phyloP scores from a whole-genome alignment of 2,329 filamentous ascomycete species.

The Celoporthe dispersa region DNA sequence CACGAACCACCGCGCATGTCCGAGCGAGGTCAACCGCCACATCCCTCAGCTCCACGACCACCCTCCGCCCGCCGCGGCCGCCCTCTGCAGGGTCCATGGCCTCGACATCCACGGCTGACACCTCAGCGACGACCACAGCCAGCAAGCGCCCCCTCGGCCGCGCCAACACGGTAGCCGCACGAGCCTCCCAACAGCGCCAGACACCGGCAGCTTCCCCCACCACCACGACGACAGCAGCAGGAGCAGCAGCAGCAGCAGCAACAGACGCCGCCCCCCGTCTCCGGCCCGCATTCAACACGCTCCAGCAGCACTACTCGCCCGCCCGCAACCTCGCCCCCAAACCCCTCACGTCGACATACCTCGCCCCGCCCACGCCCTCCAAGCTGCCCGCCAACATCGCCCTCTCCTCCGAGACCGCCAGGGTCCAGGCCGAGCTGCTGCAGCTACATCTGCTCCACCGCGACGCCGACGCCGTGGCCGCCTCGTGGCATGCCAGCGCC shows the following conservation, averaged over 20 bases:
- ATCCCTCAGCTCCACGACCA: slow-evolving; percentile 43
- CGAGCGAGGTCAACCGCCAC: slow-evolving; percentile 50
- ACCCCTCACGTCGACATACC: slow-evolving; percentile 60
- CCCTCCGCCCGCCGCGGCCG: slow-evolving; percentile 43
- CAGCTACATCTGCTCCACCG: slow-evolving; percentile 69
- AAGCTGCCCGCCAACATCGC: slow-evolving; percentile 65
- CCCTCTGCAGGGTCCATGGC: slow-evolving; percentile 34
- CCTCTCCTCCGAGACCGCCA: slow-evolving; percentile 60
- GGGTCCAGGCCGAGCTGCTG: slow-evolving; percentile 66
- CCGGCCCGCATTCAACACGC: slow-evolving; percentile 63
- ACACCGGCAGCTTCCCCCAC: slow-evolving; percentile 17
- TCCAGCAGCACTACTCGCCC: slow-evolving; percentile 71
- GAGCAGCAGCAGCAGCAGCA: slow-evolving; percentile 4
- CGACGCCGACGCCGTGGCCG: slow-evolving; percentile 49
- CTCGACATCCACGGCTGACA: slow-evolving; percentile 27
- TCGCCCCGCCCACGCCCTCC: slow-evolving; percentile 64
- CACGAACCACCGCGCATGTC: slow-evolving; percentile 37
- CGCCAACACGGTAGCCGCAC: slow-evolving; percentile 22
- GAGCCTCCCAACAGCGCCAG: slow-evolving; percentile 15
- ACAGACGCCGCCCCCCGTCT: slow-evolving; percentile 39
- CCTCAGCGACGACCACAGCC: slow-evolving; percentile 9
- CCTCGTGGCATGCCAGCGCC: slow-evolving; percentile 62
- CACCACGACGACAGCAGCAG: slow-evolving; percentile 26
- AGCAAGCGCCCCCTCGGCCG: slow-evolving; percentile 27
- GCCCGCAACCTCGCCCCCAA: slow-evolving; percentile 65